Evolutionary conservation across 1,139 yeast species (phyloP), one percentile per base, ranked within the genome.

Genomic region (Taphrina sp.): DNA sequence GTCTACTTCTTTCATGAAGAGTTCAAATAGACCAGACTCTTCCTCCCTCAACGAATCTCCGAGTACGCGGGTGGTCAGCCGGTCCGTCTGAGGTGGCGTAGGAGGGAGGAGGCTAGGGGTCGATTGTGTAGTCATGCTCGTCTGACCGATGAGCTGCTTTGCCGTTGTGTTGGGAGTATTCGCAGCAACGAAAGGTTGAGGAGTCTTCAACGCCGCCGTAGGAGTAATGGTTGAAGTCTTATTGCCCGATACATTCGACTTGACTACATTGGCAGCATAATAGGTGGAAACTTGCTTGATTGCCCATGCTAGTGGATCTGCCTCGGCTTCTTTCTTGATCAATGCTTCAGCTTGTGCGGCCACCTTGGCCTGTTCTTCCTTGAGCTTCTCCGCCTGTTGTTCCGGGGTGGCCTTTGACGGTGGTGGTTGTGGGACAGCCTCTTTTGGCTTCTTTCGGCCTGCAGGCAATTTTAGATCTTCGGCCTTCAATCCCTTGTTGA

Each of bases 301-400:
- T 4, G 44, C 54, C 54, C 54, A 49, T 3, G 54, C 54, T 26
- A 49, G 23, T 3, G 54, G 54, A 49, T 49, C 54, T 22, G 54
- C 54, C 36, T 49, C 54, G 2, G 54, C 54, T 23, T 49, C 54
- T 8, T 41, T 42, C 37, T 39, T 22, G 23, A 49, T 24, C 47
- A 43, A 20, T 2, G 54, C 45, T 12, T 28, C 46, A 5, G 54
- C 46, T 16, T 49, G 46, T 2, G 54, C 54, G 3, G 54, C 54
- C 2, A 31, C 41, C 41, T 33, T 31, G 31, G 44, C 54, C 10
- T 33, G 29, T 22, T 49, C 46, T 17, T 28, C 37, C 34, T 24
- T 38, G 26, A 38, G 33, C 33, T 23, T 14, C 26, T 39, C 46
- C 4, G 54, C 46, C 17, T 38, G 39, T 24, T 41, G 46, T 10